Conservation (phyloP, 768 basidiomycete species). For the Boletellus ananas region DNA sequence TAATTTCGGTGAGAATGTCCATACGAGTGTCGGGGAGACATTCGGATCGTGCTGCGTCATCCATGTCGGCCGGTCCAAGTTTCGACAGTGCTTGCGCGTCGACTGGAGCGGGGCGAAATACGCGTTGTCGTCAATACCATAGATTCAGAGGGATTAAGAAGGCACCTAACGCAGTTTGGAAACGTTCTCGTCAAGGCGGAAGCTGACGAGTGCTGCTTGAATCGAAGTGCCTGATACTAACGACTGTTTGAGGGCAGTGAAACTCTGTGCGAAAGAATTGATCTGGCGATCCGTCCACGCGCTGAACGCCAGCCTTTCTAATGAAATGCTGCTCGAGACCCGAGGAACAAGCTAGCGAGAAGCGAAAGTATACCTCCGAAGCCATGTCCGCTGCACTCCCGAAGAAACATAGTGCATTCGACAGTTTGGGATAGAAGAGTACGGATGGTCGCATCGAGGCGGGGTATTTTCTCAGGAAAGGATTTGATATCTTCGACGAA, state of each 20-base stretch:
- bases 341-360: background rate
- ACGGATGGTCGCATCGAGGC: conserved; percentile 26
- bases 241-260: conserved; percentile 24
- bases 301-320: conserved; percentile 18
- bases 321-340: conserved; percentile 11
- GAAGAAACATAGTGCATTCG: conserved; percentile 36
- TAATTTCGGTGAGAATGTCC: conserved; percentile 26
- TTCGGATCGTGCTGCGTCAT: conserved; percentile 20
- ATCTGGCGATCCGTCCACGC: conserved; percentile 22
- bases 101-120: conserved; percentile 5
- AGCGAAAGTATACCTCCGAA: conserved; percentile 28
- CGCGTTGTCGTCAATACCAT: background rate
- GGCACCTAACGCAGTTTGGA: conserved; percentile 21
- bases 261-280: conserved; percentile 17
- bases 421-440: conserved; percentile 31
- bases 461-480: conserved; percentile 26
- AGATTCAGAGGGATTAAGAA: background rate
- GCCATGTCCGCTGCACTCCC: conserved; percentile 33
- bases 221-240: conserved; percentile 23
- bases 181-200: conserved; percentile 28
- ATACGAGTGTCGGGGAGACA: conserved; percentile 33
- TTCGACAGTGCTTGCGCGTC: conserved; percentile 19
- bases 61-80: conserved; percentile 30
- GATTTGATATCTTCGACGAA: conserved; percentile 30
- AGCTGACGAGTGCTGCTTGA: conserved; percentile 25